These are phyloP conservation scores for Williopsis jadinii DNA, from an alignment of 1,139 yeast genomes.

Conservation along the genomic window DNA sequence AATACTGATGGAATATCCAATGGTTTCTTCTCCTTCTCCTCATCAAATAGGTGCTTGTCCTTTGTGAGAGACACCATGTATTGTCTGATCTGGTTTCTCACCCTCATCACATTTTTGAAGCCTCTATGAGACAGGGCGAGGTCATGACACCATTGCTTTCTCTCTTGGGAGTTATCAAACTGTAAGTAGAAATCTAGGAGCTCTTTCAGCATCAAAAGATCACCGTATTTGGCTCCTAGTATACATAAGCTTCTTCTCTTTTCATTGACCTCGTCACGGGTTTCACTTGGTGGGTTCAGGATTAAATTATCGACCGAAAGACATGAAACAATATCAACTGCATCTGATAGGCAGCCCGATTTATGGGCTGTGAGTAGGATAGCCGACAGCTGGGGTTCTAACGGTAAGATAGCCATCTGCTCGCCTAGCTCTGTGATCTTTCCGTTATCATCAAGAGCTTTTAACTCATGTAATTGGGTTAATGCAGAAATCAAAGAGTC, in stretches of 20 bases:
- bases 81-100: slow-evolving; percentile 66
- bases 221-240: slow-evolving; percentile 69
- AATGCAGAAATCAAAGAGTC: slow-evolving; percentile 73
- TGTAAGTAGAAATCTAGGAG: slow-evolving; percentile 55
- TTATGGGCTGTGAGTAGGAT: slow-evolving; percentile 69
- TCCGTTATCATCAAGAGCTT: slow-evolving; percentile 75
- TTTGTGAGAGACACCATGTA: slow-evolving; percentile 43
- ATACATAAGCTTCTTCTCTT: slow-evolving; percentile 59
- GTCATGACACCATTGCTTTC: slow-evolving; percentile 78
- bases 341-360: slow-evolving; percentile 51
- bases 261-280: slow-evolving; percentile 70
- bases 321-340: slow-evolving; percentile 86
- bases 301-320: slow-evolving; percentile 86
- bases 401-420: slow-evolving; percentile 82
- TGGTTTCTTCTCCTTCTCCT: slow-evolving; percentile 19
- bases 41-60: slow-evolving; percentile 22
- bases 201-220: slow-evolving; percentile 77
- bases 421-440: slow-evolving; percentile 69
- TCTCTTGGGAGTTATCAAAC: slow-evolving; percentile 42
- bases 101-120: slow-evolving; percentile 67
- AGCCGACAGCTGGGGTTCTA: slow-evolving; percentile 88
- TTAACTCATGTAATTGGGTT: slow-evolving; percentile 67
- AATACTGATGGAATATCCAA: slow-evolving; percentile 55
- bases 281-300: slow-evolving; percentile 71
- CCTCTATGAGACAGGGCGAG: slow-evolving; percentile 73